Conservation (phyloP, 2,329 filamentous ascomycete genomes). For the Botrytis paeoniae region DNA sequence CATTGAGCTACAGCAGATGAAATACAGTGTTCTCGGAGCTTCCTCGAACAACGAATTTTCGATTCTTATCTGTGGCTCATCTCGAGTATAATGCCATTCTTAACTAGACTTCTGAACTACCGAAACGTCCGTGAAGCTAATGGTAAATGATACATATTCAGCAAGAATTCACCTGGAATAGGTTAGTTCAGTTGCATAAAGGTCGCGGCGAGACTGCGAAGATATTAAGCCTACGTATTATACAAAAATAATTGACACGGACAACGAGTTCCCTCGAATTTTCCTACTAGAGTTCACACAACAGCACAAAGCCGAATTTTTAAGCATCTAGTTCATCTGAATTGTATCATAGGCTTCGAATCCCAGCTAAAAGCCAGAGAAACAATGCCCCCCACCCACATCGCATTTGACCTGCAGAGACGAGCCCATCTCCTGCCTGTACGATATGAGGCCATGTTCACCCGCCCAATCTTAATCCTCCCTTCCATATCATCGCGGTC, state of each 20-base stretch:
- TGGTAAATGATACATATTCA: neutral
- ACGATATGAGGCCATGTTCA: neutral
- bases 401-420: conserved; percentile 76
- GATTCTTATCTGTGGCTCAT: neutral
- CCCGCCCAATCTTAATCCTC: neutral
- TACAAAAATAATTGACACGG: neutral
- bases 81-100: neutral
- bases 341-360: neutral
- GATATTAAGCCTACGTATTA: fast-evolving
- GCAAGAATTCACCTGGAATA: fast-evolving
- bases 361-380: neutral
- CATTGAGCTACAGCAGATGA: neutral
- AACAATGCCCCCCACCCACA: neutral
- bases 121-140: neutral
- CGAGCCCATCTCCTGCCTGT: neutral
- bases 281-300: neutral
- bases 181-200: too few species aligned
- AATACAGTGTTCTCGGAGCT: neutral
- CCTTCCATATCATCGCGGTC: neutral
- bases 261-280: neutral
- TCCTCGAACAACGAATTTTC: neutral
- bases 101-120: neutral
- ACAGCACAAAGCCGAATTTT: neutral
- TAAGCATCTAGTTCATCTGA: neutral
- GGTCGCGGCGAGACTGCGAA: fast-evolving